These are phyloP conservation scores for Pseudonitzschia multistriata DNA, from an alignment of 108 stramenopile genomes.

Conservation along the genomic window DNA sequence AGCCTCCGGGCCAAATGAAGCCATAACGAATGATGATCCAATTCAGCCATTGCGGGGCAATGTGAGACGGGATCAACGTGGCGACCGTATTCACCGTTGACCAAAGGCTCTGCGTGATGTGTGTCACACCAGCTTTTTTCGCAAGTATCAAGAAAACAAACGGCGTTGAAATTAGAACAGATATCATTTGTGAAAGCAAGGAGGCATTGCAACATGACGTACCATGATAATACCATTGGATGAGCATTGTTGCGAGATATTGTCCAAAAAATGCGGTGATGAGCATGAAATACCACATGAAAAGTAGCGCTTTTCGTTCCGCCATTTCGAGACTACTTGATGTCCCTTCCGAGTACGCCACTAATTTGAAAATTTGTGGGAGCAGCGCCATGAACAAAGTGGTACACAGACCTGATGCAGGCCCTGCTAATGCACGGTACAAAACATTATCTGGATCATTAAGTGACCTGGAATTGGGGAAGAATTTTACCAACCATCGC, in stretches of 20 bases:
- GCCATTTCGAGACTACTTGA: slow-evolving; percentile 59
- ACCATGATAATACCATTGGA: slow-evolving; percentile 17
- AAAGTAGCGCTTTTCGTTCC: slow-evolving; percentile 62
- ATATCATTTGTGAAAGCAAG: not conserved
- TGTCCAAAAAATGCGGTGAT: slow-evolving; percentile 10
- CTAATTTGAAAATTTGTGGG: slow-evolving; percentile 12
- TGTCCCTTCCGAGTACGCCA: slow-evolving; percentile 76
- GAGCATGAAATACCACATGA: slow-evolving; percentile 89
- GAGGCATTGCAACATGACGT: not conserved
- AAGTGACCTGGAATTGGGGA: slow-evolving; percentile 25
- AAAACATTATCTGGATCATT: slow-evolving; percentile 18
- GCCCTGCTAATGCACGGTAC: slow-evolving; percentile 9
- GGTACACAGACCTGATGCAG: slow-evolving; percentile 17
- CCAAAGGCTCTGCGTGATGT: slow-evolving; percentile 8
- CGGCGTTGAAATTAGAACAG: not conserved
- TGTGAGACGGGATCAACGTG: slow-evolving; percentile 21
- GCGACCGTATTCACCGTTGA: slow-evolving; percentile 22
- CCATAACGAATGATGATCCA: slow-evolving; percentile 80
- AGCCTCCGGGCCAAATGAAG: slow-evolving; percentile 61
- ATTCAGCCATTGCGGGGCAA: slow-evolving; percentile 66
- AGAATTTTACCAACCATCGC: slow-evolving; percentile 6
- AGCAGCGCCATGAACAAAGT: slow-evolving; percentile 10
- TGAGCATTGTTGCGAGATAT: slow-evolving; percentile 13
- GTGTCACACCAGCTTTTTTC: slow-evolving; percentile 5
- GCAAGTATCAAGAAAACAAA: too few relatives aligned